These are phyloP conservation scores for Jatropha multifida DNA, from an alignment of 441 rosid genomes.

Conservation along the genomic window DNA sequence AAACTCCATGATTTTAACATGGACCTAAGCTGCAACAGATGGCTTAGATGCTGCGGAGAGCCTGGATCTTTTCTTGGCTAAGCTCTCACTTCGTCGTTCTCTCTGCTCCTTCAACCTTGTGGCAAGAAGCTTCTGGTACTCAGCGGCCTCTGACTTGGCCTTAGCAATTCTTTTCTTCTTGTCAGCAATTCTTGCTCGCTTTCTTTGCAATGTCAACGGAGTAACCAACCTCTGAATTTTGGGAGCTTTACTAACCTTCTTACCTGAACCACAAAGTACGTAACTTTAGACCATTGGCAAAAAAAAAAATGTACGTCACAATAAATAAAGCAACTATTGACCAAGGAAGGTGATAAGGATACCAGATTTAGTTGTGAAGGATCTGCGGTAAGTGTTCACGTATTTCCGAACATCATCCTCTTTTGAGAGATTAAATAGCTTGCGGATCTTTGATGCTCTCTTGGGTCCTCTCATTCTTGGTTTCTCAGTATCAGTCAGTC, in stretches of 20 bases:
- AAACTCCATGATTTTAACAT: not conserved
- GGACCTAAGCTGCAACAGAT: constrained; percentile 33
- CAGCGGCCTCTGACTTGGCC: constrained; percentile 55
- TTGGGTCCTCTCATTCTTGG: constrained; percentile 60
- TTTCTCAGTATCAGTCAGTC: constrained; percentile 45
- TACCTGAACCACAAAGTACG: constrained; percentile 29
- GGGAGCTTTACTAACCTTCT: constrained; percentile 53
- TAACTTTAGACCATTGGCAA: not conserved
- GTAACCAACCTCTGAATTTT: constrained; percentile 54
- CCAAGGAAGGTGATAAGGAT: not conserved
- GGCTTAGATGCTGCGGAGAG: constrained; percentile 52
- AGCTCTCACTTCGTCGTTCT: constrained; percentile 49
- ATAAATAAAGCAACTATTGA: not conserved
- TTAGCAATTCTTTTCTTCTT: constrained; percentile 49
- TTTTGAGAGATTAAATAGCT: constrained; percentile 54
- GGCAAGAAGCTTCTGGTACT: constrained; percentile 51
- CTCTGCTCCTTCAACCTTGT: constrained; percentile 52
- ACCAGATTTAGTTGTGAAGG: constrained; percentile 49
- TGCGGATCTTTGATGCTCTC: constrained; percentile 54
- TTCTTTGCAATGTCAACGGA: constrained; percentile 52
- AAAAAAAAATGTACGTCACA: not conserved
- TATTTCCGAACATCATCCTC: constrained; percentile 53
- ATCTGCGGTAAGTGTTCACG: constrained; percentile 48
- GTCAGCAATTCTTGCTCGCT: constrained; percentile 46
- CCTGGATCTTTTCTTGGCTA: constrained; percentile 49